Percentiles rank a stretch among this genome's conserved stretches.
Conservation (phyloP, 2,329 filamentous ascomycete genomes). For the Periglandula ipomoeae region DNA sequence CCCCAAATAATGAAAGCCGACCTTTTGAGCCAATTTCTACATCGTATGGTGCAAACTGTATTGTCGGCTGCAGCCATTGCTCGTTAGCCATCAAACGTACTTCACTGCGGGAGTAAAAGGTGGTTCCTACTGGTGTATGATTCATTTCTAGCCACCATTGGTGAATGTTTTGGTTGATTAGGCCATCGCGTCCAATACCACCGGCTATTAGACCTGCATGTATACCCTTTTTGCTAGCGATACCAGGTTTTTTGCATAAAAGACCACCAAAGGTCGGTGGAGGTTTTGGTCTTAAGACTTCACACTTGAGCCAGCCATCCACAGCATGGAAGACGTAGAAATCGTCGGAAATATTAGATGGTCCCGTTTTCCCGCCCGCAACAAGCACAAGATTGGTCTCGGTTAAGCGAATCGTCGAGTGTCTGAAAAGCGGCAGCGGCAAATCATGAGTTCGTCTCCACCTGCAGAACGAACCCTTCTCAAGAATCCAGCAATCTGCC, state of each 20-base stretch:
- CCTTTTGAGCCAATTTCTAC: neutral
- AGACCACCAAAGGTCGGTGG: slow-evolving; percentile 35
- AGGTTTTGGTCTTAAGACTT: slow-evolving; percentile 22
- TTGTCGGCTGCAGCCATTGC: slow-evolving; percentile 13
- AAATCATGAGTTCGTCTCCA: slow-evolving; percentile 61
- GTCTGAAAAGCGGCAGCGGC: slow-evolving; percentile 66
- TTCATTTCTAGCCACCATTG: slow-evolving; percentile 39
- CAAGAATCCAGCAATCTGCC: slow-evolving; percentile 67
- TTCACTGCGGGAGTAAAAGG: neutral
- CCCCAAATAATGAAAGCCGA: slow-evolving; percentile 23
- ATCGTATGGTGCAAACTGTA: slow-evolving; percentile 15
- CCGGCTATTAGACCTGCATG: slow-evolving; percentile 59
- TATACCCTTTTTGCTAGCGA: slow-evolving; percentile 15
- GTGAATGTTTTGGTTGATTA: slow-evolving; percentile 53
- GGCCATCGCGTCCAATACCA: slow-evolving; percentile 58
- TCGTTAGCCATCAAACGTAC: neutral
- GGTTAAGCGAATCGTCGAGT: slow-evolving; percentile 50
- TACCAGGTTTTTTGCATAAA: slow-evolving; percentile 21
- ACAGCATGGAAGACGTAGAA: slow-evolving; percentile 44
- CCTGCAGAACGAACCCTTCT: slow-evolving; percentile 32
- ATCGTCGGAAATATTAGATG: slow-evolving; percentile 36
- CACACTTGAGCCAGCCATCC: slow-evolving; percentile 38
- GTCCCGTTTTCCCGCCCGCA: slow-evolving; percentile 50
- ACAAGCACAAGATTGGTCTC: slow-evolving; percentile 45
- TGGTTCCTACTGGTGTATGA: neutral